Evolutionary conservation across 345 rosid genomes (phyloP), one percentile per base, ranked within the genome.

Genomic region (Brassica rapa): DNA sequence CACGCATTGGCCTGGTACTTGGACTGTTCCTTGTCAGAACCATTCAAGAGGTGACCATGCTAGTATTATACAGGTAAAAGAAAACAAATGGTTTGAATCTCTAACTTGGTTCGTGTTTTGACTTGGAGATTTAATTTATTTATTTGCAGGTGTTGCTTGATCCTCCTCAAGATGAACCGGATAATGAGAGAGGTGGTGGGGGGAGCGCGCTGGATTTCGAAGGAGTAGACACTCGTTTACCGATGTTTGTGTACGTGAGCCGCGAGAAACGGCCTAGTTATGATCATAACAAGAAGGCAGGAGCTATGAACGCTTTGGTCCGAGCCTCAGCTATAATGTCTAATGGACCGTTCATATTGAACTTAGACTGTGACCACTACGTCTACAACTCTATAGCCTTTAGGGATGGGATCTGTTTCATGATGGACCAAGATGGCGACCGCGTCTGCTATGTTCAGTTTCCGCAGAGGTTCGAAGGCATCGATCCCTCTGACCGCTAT

Each of bases 201-300:
- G 76, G 60, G 1, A 2, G 25, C 1, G 59, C 61, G 3, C 37
- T 86, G 74, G 84, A 91, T 81, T 77, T 86, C 25, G 83, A 86
- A 61, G 95, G 83, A 72, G 86, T 91, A 15, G 97, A 93, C 82
- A 76, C 85, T 68, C 94, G 97, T 56, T 89, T 91, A 68, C 95
- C 98, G 7, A 86, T 89, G 90, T 77, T 93, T 82, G 95, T 89
- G 62, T 93, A 93, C 65, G 83, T 90, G 71, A 89, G 93, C 80
- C 92, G 93, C 0, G 94, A 93, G 73, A 93, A 91, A 86, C 86
- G 94, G 16, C 90, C 92, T 67, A 95, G 98, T 23, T 93, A 89
- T 78, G 97, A 93, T 33, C 98, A 93, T 80, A 89, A 89, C 84
- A 93, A 93, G 80, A 93, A 93, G 77, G 98, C 97, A 14, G 97